phyloP scores from a whole-genome alignment of 495 filamentous ascomycete species.

The Aspergillus campestris region DNA sequence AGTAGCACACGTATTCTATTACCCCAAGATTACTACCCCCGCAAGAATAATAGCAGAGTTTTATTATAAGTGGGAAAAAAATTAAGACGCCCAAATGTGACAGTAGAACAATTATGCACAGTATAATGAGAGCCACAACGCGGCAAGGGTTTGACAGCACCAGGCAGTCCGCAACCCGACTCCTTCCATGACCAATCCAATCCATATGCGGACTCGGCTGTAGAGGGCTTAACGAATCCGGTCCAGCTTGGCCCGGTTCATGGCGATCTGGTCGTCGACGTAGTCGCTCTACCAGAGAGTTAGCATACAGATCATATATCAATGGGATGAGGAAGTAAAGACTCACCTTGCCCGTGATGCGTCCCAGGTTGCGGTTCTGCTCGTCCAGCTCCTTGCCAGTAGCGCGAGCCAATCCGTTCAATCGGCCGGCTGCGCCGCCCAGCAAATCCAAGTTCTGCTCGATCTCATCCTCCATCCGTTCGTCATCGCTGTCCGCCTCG shows the following conservation, averaged over 20 bases:
- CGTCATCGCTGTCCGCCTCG: slow-evolving; percentile 67
- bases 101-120: slow-evolving; percentile 3
- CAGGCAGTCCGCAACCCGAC: slow-evolving; percentile 21
- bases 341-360: slow-evolving; percentile 62
- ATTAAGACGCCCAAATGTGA: slow-evolving; percentile 10
- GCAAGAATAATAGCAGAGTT: background rate
- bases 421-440: slow-evolving; percentile 47
- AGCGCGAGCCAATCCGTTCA: slow-evolving; percentile 61
- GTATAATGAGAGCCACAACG: background rate
- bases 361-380: slow-evolving; percentile 66
- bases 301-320: slow-evolving; percentile 13
- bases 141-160: slow-evolving; percentile 20
- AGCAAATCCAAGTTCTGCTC: slow-evolving; percentile 55
- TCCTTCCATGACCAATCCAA: background rate
- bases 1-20: too few species aligned
- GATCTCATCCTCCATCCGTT: slow-evolving; percentile 68
- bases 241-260: slow-evolving; percentile 58
- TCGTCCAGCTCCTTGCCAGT: slow-evolving; percentile 66
- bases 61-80: background rate
- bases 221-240: slow-evolving; percentile 42
- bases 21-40: background rate
- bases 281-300: slow-evolving; percentile 47
- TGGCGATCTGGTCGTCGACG: slow-evolving; percentile 63
- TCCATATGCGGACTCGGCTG: slow-evolving; percentile 2
- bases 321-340: background rate